These are phyloP conservation scores for Saccharomycopsis vini DNA, from an alignment of 805 yeast species.

Conservation along the genomic window DNA sequence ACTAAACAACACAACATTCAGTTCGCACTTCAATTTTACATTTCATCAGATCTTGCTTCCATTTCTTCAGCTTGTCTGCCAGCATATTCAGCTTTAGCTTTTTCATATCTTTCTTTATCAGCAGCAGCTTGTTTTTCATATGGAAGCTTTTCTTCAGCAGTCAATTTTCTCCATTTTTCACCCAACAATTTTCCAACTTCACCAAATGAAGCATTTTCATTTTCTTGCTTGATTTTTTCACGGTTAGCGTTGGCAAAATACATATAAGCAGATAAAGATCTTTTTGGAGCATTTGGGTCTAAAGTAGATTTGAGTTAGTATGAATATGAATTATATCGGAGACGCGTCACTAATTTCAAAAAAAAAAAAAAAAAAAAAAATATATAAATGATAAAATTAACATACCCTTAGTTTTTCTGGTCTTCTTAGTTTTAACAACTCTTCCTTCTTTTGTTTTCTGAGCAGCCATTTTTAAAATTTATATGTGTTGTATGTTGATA, in stretches of 20 bases:
- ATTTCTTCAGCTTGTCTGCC: no score
- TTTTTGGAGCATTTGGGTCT: conserved; percentile 98
- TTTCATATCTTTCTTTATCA: conserved; percentile 96
- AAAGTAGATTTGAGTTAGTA: conserved; percentile 7
- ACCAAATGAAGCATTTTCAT: conserved; percentile 93
- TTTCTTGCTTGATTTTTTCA: conserved; percentile 89
- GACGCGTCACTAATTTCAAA: background rate
- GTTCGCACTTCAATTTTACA: no score
- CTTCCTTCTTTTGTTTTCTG: conserved; percentile 28
- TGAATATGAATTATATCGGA: background rate
- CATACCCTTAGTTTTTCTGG: conserved; percentile 37
- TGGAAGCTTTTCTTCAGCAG: conserved; percentile 75
- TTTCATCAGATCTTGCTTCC: no score
- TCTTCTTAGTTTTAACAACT: conserved; percentile 22
- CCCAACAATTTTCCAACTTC: conserved; percentile 94
- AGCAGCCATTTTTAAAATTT: conserved; percentile 29
- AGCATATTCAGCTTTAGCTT: conserved; percentile 93
- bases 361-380: background rate
- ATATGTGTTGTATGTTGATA: no score
- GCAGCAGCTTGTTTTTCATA: conserved; percentile 86
- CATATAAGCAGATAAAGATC: conserved; percentile 97
- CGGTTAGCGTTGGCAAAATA: conserved; percentile 97
- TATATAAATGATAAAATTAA: background rate
- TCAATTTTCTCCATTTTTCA: conserved; percentile 91
- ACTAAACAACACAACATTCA: no score